These are phyloP conservation scores for Lipomyces sp. DNA, from an alignment of 805 yeast species.

Conservation along the genomic window DNA sequence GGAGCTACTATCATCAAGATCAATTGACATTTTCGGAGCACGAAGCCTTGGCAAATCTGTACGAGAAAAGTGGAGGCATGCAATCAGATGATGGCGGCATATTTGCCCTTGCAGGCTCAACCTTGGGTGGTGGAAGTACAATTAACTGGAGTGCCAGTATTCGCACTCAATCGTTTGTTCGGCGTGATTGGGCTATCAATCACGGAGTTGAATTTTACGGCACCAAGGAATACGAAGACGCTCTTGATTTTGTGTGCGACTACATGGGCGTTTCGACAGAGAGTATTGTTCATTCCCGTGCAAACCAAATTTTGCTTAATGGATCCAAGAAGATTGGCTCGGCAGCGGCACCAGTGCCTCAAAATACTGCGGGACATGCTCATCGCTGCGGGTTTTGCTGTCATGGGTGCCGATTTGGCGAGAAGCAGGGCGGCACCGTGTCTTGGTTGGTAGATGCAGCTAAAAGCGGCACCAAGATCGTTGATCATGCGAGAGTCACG, in stretches of 20 bases:
- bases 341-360: conserved; percentile 42
- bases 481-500: conserved; percentile 46
- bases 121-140: conserved; percentile 58
- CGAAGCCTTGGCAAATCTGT: conserved; percentile 41
- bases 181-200: conserved; percentile 49
- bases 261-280: conserved; percentile 49
- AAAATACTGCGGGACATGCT: conserved; percentile 44
- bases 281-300: conserved; percentile 43
- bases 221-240: conserved; percentile 43
- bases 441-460: conserved; percentile 52
- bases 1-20: conserved; percentile 41
- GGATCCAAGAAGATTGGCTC: conserved; percentile 49
- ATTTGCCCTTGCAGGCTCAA: conserved; percentile 48
- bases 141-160: conserved; percentile 57
- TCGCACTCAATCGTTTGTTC: conserved; percentile 49
- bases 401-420: conserved; percentile 50
- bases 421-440: conserved; percentile 51
- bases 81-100: conserved; percentile 40
- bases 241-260: conserved; percentile 46
- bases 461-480: conserved; percentile 45
- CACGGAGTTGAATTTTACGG: conserved; percentile 50
- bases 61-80: conserved; percentile 44
- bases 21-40: conserved; percentile 43
- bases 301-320: conserved; percentile 46
- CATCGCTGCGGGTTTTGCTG: conserved; percentile 51